Conservation (phyloP, 257 asterid species). For the Solanum virginianum region DNA sequence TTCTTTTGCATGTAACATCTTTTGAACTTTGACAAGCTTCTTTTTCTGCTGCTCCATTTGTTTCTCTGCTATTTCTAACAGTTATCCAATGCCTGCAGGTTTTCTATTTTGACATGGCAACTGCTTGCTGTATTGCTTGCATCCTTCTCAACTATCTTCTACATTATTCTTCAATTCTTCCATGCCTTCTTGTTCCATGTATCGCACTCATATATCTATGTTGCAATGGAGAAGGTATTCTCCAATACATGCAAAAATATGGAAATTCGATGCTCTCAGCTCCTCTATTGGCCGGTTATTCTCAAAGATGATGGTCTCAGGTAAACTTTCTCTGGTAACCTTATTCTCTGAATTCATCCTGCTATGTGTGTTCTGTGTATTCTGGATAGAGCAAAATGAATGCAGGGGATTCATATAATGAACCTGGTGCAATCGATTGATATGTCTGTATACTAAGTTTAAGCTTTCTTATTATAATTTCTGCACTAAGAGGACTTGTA, state of each 20-base stretch:
- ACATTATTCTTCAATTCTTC: conserved; percentile 47
- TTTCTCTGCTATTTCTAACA: conserved; percentile 6
- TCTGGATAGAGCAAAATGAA: not conserved
- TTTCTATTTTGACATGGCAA: conserved; percentile 43
- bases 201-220: conserved; percentile 21
- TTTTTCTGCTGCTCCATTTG: not conserved
- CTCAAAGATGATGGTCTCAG: conserved; percentile 61
- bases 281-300: conserved; percentile 78
- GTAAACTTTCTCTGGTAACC: conserved; percentile 16
- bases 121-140: conserved; percentile 47
- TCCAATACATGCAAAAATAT: conserved; percentile 44
- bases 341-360: not conserved
- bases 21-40: not conserved
- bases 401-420: not conserved
- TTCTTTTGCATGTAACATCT: conserved; percentile 39
- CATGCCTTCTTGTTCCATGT: conserved; percentile 29
- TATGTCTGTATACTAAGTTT: not conserved
- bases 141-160: conserved; percentile 49
- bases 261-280: conserved; percentile 57
- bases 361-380: not conserved
- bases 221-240: conserved; percentile 30
- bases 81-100: conserved; percentile 38
- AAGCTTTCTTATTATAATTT: not conserved
- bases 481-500: not conserved
- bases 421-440: not conserved